These are phyloP conservation scores for Polyplosphaeria fusca DNA, from an alignment of 495 filamentous ascomycete genomes.

Conservation along the genomic window DNA sequence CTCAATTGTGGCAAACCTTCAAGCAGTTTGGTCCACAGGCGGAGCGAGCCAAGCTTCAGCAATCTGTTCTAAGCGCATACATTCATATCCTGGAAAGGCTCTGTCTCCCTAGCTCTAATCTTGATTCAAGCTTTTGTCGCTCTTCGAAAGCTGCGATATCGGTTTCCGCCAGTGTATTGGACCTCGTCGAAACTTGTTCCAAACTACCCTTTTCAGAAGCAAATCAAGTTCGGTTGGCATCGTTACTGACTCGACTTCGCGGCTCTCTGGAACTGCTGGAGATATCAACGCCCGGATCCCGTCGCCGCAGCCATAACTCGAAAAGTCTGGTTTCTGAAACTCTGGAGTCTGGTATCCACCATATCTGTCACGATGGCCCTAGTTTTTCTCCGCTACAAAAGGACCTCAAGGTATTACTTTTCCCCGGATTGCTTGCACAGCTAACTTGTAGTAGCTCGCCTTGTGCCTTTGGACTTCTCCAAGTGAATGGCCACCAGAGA, in stretches of 20 bases:
- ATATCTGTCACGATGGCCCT: conserved; percentile 3
- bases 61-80: conserved; percentile 11
- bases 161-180: conserved; percentile 10
- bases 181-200: conserved; percentile 18
- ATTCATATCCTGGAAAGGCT: conserved; percentile 14
- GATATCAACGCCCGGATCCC: background rate
- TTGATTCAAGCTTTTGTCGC: background rate
- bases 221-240: conserved; percentile 21
- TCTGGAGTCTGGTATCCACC: conserved; percentile 4
- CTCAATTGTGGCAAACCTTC: conserved; percentile 17
- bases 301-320: background rate
- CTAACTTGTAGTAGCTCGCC: conserved; percentile 25
- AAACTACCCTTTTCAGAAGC: conserved; percentile 1
- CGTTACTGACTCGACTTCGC: conserved; percentile 7
- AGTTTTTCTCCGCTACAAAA: conserved; percentile 1
- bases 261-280: conserved; percentile 5
- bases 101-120: background rate
- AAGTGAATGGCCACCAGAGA: conserved; percentile 20
- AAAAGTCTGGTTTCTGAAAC: conserved; percentile 6
- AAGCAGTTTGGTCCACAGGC: conserved; percentile 1
- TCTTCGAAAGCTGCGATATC: conserved; percentile 4
- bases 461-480: conserved; percentile 26
- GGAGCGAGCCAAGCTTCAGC: background rate
- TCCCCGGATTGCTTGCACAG: background rate
- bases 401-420: conserved; percentile 27